Evolutionary conservation across 192 early-diverging fungal genomes (phyloP).

Genomic region (Radiomyces spectabilis): DNA sequence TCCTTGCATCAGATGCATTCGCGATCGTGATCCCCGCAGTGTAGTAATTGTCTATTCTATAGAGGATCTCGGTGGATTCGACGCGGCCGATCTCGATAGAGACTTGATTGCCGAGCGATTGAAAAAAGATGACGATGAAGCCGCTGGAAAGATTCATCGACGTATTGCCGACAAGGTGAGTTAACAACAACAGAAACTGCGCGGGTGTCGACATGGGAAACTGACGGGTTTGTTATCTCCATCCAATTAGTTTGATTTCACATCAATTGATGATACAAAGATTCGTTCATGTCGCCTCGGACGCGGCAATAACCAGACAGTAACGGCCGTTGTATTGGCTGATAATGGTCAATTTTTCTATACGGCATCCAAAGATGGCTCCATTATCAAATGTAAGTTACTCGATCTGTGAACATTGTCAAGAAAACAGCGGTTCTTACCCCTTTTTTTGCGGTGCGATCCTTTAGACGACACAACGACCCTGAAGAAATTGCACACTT

Average conservation of each 20-base stretch:
- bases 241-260: slow-evolving; percentile 17
- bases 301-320: slow-evolving; percentile 64
- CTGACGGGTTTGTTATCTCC: too few species aligned
- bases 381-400: slow-evolving; percentile 77
- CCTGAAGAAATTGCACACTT: slow-evolving; percentile 56
- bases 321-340: slow-evolving; percentile 74
- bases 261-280: slow-evolving; percentile 22
- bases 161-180: slow-evolving; percentile 47
- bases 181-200: slow-evolving; percentile 18
- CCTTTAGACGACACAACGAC: slow-evolving; percentile 58
- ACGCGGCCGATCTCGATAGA: slow-evolving; percentile 87
- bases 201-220: too few species aligned
- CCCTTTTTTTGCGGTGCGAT: slow-evolving; percentile 2
- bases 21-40: too few species aligned
- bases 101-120: slow-evolving; percentile 89
- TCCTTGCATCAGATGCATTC: too few species aligned
- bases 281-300: slow-evolving; percentile 41
- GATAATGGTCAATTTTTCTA: slow-evolving; percentile 64
- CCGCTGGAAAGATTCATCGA: slow-evolving; percentile 41
- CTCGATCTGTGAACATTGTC: neutral
- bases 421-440: neutral
- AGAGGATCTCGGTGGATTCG: slow-evolving; percentile 65
- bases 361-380: slow-evolving; percentile 87
- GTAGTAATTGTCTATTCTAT: slow-evolving; percentile 6
- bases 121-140: slow-evolving; percentile 65